Conservation (phyloP, 257 asterid species). For the Voacanga thouarsii region DNA sequence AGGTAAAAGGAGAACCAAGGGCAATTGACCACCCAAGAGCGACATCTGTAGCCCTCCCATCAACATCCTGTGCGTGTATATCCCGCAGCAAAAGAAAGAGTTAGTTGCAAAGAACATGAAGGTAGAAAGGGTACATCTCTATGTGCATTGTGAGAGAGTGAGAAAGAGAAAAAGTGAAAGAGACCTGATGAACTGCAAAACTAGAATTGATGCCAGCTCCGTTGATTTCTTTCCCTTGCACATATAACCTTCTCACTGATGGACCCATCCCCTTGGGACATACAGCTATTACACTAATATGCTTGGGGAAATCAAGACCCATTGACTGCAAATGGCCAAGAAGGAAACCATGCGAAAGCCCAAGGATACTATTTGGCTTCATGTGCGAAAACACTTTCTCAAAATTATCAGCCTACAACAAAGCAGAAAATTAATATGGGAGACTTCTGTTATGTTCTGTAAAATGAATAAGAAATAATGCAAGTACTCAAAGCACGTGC, state of each 20-base stretch:
- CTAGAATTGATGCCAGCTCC: constrained; percentile 98
- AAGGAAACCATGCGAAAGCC: constrained; percentile 96
- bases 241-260: constrained; percentile 90
- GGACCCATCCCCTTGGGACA: constrained; percentile 99
- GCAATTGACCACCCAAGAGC: constrained; percentile 98
- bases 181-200: constrained; percentile 94
- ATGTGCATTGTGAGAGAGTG: not conserved
- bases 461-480: not conserved
- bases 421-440: constrained; percentile 2
- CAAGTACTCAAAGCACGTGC: not conserved
- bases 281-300: constrained; percentile 87
- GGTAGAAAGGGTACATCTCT: not conserved
- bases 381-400: constrained; percentile 82
- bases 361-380: constrained; percentile 95
- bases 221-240: constrained; percentile 91
- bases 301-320: constrained; percentile 83
- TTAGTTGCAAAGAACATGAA: constrained; percentile 11
- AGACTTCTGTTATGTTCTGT: not conserved
- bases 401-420: constrained; percentile 83
- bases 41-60: constrained; percentile 96
- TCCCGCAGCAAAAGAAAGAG: not conserved
- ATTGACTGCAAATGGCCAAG: constrained; percentile 93
- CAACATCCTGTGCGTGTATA: constrained; percentile 54
- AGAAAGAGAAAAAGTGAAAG: constrained; percentile 8
- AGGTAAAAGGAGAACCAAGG: constrained; percentile 95